Conservation (phyloP, 164 flowering plant genomes). For the Vitis labrusca region DNA sequence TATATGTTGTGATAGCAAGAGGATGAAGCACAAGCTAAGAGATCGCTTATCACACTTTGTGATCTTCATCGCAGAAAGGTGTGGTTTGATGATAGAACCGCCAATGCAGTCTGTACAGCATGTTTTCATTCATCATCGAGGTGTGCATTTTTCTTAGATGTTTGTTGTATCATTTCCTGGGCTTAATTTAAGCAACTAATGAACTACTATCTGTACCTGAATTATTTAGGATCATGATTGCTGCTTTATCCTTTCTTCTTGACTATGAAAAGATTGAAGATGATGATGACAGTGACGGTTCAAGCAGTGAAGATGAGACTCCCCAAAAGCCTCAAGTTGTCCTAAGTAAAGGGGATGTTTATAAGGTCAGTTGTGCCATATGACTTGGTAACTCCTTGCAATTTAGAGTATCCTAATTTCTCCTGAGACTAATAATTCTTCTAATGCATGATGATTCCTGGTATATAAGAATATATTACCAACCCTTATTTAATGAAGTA, state of each 20-base stretch:
- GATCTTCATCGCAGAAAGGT: slow-evolving; percentile 86
- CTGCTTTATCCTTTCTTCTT: slow-evolving; percentile 81
- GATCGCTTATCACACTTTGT: slow-evolving; percentile 71
- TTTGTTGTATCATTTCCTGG: neutral
- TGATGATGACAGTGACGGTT: slow-evolving; percentile 69
- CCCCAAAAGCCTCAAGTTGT: slow-evolving; percentile 48
- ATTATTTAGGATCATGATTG: slow-evolving; percentile 70
- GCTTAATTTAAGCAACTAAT: neutral
- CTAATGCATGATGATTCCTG: too few species aligned
- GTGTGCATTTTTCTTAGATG: slow-evolving; percentile 27
- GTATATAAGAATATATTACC: too few species aligned
- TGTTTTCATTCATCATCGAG: slow-evolving; percentile 81
- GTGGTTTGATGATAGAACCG: slow-evolving; percentile 94
- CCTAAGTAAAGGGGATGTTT: slow-evolving; percentile 62
- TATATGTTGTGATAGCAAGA: slow-evolving; percentile 48
- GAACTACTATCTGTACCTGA: neutral
- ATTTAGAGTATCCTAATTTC: too few species aligned
- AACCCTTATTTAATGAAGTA: too few species aligned
- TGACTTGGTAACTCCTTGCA: neutral
- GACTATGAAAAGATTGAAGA: slow-evolving; percentile 78
- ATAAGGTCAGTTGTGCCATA: slow-evolving; percentile 56
- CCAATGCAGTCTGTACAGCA: slow-evolving; percentile 80
- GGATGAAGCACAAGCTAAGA: slow-evolving; percentile 76
- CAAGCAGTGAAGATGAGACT: slow-evolving; percentile 71
- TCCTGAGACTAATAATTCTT: too few species aligned